Evolutionary conservation across 1,139 yeast species (phyloP), one percentile per base, ranked within the genome.

Genomic region (Nakaseomyces nivariensis): DNA sequence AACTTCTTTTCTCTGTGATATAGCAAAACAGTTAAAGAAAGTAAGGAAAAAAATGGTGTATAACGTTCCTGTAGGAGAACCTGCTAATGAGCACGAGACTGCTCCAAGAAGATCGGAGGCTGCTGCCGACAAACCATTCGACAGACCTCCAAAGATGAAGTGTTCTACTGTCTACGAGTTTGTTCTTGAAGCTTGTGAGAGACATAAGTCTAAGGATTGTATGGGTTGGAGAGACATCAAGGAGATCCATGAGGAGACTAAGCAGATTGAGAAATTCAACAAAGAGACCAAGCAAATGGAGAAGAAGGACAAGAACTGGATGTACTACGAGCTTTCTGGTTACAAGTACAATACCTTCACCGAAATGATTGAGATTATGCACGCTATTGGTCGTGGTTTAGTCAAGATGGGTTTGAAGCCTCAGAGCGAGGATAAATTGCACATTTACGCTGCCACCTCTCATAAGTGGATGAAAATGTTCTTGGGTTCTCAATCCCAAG

Each of bases 401-500:
- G 73, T 79, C 48, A 75, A 81, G 58, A 64, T 85, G 46, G 98
- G 98, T 11, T 59, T 94, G 56, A 65, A 71, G 56, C 90, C 95
- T 31, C 67, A 70, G 44, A 78, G 79, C 58, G 70, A 71, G 45
- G 82, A 83, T 58, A 80, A 78, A 60, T 67, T 90, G 59, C 96
- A 90, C 67, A 77, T 92, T 50, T 94, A 82, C 70, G 96, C 96
- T 37, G 70, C 85, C 33, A 84, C 97, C 25, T 85, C 95, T 31
- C 85, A 81, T 51, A 79, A 79, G 63, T 92, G 98, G 98, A 78
- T 92, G 85, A 85, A 87, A 69, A 78, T 87, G 43, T 92, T 82
- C 56, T 68, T 88, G 54, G 96, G 92, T 17, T 75, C 87, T 48
- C 78, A 79, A 59, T 73, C 88, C 52, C 96, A 89, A 69, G 72